A percentile compares a stretch with the other conserved stretches of the same genome.
Conservation (phyloP, 495 filamentous ascomycete species). For the Neohortaea acidophila region DNA sequence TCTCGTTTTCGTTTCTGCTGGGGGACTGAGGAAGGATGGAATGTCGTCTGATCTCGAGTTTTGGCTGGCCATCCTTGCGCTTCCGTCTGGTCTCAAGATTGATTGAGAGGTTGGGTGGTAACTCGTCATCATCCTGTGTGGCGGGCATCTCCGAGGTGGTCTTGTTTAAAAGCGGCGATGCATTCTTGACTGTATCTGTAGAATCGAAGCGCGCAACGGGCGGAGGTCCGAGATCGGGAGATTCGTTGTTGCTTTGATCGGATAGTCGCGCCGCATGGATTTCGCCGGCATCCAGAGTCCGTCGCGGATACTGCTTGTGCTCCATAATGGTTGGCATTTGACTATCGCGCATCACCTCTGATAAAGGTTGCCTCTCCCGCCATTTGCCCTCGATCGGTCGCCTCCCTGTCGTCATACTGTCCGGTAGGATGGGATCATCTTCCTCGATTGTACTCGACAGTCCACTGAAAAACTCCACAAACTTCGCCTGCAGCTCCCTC, state of each 20-base stretch:
- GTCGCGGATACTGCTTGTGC: slow-evolving; percentile 58
- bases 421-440: not conserved
- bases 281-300: slow-evolving; percentile 41
- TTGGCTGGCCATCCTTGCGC: slow-evolving; percentile 32
- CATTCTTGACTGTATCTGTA: slow-evolving; percentile 45
- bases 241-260: slow-evolving; percentile 31
- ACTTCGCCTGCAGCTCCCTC: slow-evolving; percentile 37
- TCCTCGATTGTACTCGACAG: slow-evolving; percentile 25
- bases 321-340: slow-evolving; percentile 66
- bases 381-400: slow-evolving; percentile 10
- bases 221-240: slow-evolving; percentile 51
- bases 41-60: slow-evolving; percentile 16
- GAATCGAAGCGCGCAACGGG: slow-evolving; percentile 48
- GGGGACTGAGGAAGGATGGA: slow-evolving; percentile 17
- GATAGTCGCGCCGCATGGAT: slow-evolving; percentile 13
- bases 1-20: slow-evolving; percentile 8
- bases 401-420: slow-evolving; percentile 3
- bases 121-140: slow-evolving; percentile 10
- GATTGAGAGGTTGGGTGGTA: slow-evolving; percentile 24
- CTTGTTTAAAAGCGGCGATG: slow-evolving; percentile 19
- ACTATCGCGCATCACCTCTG: slow-evolving; percentile 16
- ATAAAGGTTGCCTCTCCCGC: slow-evolving; percentile 13
- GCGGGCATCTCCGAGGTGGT: slow-evolving; percentile 12
- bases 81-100: slow-evolving; percentile 39
- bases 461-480: slow-evolving; percentile 41